These are phyloP conservation scores for Obelidium mucronatum DNA, from an alignment of 192 early-diverging fungal genomes.

Conservation along the genomic window DNA sequence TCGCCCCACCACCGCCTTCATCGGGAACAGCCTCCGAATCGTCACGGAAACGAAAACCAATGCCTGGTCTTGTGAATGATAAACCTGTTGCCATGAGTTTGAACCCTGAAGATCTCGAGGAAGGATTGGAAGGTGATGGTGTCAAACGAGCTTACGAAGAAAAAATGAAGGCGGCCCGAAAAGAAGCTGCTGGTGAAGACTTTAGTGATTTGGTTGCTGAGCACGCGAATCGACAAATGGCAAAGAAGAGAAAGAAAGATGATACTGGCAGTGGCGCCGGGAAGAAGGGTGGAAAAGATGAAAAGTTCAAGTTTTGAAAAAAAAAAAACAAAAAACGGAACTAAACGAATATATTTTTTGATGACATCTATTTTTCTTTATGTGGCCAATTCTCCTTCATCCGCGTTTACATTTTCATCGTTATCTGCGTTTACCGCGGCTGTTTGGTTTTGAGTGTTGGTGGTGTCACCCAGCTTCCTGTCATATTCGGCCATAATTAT, in stretches of 20 bases:
- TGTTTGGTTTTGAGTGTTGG: too few species aligned
- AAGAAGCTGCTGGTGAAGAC: conserved; percentile 65
- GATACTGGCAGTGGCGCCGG: conserved; percentile 52
- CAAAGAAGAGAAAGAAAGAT: conserved; percentile 72
- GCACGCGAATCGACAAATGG: conserved; percentile 73
- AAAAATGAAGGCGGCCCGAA: conserved; percentile 43
- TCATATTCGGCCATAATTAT: too few species aligned
- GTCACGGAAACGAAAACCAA: conserved; percentile 58
- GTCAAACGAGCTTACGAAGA: conserved; percentile 82
- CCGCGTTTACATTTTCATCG: too few species aligned
- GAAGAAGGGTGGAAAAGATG: conserved; percentile 51
- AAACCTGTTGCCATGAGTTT: conserved; percentile 81
- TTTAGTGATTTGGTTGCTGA: conserved; percentile 90
- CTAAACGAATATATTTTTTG: not conserved
- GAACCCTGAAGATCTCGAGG: conserved; percentile 89
- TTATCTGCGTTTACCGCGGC: too few species aligned
- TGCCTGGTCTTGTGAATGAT: conserved; percentile 33
- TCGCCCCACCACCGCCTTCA: conserved; percentile 41
- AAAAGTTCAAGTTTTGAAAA: conserved; percentile 59
- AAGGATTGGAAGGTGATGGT: conserved; percentile 75
- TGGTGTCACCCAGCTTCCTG: too few species aligned
- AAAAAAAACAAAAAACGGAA: not conserved
- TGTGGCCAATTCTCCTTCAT: too few species aligned
- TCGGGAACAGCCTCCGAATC: not conserved
- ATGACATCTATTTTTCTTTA: too few species aligned